These are phyloP conservation scores for Hymenoscyphus repandus DNA, from an alignment of 2,329 filamentous ascomycete species.

Conservation along the genomic window DNA sequence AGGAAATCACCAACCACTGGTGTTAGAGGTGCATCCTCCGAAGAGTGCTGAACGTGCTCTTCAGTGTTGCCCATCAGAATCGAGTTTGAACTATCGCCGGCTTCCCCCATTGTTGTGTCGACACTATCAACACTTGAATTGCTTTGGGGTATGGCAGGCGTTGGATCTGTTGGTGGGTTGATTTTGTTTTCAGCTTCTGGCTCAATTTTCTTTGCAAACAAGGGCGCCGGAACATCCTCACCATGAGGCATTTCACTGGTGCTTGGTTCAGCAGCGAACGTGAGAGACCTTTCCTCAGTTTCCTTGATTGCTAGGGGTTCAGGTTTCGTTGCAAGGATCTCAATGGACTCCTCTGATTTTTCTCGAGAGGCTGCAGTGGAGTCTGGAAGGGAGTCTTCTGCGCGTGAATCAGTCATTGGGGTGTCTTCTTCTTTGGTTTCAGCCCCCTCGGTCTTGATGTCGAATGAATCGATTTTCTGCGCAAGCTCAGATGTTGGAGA, in stretches of 20 bases:
- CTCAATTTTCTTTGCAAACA: slow-evolving; percentile 46
- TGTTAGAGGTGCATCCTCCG: slow-evolving; percentile 15
- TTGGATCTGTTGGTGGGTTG: slow-evolving; percentile 7
- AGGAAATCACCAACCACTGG: slow-evolving; percentile 91
- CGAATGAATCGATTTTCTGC: slow-evolving; percentile 26
- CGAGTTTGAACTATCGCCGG: slow-evolving; percentile 27
- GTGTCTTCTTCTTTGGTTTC: slow-evolving; percentile 13
- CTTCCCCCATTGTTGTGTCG: slow-evolving; percentile 32
- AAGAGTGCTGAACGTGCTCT: slow-evolving; percentile 17
- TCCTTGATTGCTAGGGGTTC: slow-evolving; percentile 18
- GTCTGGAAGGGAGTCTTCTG: slow-evolving; percentile 14
- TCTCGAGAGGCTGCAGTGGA: slow-evolving; percentile 16
- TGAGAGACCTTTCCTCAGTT: slow-evolving; percentile 7
- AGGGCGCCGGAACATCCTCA: slow-evolving; percentile 64
- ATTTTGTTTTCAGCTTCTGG: neutral
- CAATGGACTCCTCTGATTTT: slow-evolving; percentile 25
- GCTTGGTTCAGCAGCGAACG: slow-evolving; percentile 4
- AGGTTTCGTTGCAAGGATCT: slow-evolving; percentile 9
- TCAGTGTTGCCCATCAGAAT: slow-evolving; percentile 26
- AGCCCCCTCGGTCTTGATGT: slow-evolving; percentile 18
- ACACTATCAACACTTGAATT: slow-evolving; percentile 19
- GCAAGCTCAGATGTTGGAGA: slow-evolving; percentile 44
- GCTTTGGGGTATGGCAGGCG: slow-evolving; percentile 21
- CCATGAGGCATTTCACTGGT: slow-evolving; percentile 47
- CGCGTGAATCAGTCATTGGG: slow-evolving; percentile 20